Evolutionary conservation across 2,329 filamentous ascomycete species (phyloP), one percentile per base, ranked within the genome.

Genomic region (Zarea fungicola): DNA sequence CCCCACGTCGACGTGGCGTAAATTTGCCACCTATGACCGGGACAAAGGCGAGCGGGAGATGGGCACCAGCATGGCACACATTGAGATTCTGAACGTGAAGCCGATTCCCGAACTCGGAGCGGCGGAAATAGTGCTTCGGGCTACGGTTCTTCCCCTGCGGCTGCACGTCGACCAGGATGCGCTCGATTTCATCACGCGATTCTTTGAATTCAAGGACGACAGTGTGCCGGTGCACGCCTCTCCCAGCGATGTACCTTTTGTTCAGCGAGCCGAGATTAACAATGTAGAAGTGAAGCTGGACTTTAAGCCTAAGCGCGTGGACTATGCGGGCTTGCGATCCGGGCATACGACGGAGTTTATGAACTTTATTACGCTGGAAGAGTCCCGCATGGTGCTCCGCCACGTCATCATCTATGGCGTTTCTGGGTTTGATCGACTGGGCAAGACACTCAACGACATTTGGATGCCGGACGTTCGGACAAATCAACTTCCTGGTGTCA

Each of bases 231-330:
- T 72, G 5, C 75, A 81, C 25, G 68, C 73, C 3, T 78, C 81
- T 1, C 77, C 82, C 2, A 83, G 83, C 39, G 90, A 95, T 48
- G 71, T 85, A 6, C 88, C 89, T 0, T 99, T 96, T 65, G 74
- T 99, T 2, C 92, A 97, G 63, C 81, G 93, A 46, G 85, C 89
- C 1, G 93, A 97, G 68, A 77, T 99, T 40, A 87, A 89, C 55
- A 81, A 87, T 4, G 80, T 99, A 21, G 84, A 84, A 2, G 78
- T 99, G 49, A 90, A 87, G 60, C 81, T 83, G 4, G 93, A 99
- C 67, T 99, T 99, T 71, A 99, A 99, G 65, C 93, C 93, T 8
- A 97, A 99, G 67, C 83, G 89, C n/a, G 89, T 99, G 16, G 92
- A 99, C 65, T 99, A 99, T 58, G 88, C 84, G 0, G 91, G 91